Evolutionary conservation across 108 stramenopile genomes (phyloP).

Genomic region (Nitzschia sp.): DNA sequence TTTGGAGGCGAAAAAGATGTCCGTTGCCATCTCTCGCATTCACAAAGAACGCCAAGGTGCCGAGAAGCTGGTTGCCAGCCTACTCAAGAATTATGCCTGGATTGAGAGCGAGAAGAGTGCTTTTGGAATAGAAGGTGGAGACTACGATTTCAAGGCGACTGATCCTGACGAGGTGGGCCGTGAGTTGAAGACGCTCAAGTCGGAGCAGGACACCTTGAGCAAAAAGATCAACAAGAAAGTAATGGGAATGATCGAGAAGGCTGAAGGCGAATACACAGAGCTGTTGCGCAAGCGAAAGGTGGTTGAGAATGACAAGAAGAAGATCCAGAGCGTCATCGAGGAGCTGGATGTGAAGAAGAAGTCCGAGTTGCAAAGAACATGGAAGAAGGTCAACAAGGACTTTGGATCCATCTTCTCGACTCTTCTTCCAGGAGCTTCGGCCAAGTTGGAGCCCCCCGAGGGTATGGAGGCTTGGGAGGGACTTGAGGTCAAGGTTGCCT

Average conservation of each 20-base stretch:
- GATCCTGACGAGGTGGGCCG: slow-evolving; percentile 69
- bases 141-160: slow-evolving; percentile 92
- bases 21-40: slow-evolving; percentile 62
- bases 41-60: slow-evolving; percentile 75
- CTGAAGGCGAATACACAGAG: slow-evolving; percentile 97
- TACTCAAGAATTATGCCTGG: slow-evolving; percentile 91
- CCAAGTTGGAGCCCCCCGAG: slow-evolving; percentile 97
- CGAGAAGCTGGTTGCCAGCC: slow-evolving; percentile 63
- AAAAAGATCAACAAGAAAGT: slow-evolving; percentile 99
- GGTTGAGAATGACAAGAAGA: slow-evolving; percentile 98
- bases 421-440: slow-evolving; percentile 92
- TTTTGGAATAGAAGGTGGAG: slow-evolving; percentile 93
- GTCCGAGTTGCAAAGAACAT: slow-evolving; percentile 91
- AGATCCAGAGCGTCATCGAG: slow-evolving; percentile 95
- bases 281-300: slow-evolving; percentile 94
- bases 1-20: slow-evolving; percentile 90
- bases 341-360: slow-evolving; percentile 97
- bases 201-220: slow-evolving; percentile 79
- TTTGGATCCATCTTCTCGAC: slow-evolving; percentile 99
- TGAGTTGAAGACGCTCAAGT: slow-evolving; percentile 72
- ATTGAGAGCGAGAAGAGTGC: slow-evolving; percentile 91
- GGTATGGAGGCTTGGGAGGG: slow-evolving; percentile 94
- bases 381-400: slow-evolving; percentile 97
- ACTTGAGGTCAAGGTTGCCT: slow-evolving; percentile 96
- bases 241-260: slow-evolving; percentile 99